Evolutionary conservation across 2,329 filamentous ascomycete species (phyloP).

Genomic region (Talaromyces sp.): DNA sequence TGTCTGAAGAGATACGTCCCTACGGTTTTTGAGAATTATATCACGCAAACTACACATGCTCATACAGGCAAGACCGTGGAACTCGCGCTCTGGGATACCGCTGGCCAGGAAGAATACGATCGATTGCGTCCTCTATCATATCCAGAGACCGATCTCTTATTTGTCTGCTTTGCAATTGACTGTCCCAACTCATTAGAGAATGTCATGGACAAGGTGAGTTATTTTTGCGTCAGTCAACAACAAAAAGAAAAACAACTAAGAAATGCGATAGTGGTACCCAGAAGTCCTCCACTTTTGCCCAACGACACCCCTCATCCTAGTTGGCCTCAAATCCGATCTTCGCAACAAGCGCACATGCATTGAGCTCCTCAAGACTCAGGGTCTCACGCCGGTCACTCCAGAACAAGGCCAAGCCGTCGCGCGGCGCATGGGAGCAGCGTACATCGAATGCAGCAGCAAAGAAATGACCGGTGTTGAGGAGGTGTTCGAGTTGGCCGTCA

Average conservation of each 20-base stretch:
- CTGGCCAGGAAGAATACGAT: constrained; percentile 45
- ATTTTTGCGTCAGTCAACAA: background rate
- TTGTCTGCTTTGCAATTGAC: constrained; percentile 98
- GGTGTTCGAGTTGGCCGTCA: constrained; percentile 87
- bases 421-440: constrained; percentile 86
- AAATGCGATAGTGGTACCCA: constrained; percentile 81
- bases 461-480: constrained; percentile 95
- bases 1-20: constrained; percentile 88
- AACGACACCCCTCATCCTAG: constrained; percentile 89
- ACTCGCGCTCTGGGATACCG: constrained; percentile 96
- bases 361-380: constrained; percentile 97
- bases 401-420: constrained; percentile 86
- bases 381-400: constrained; percentile 85
- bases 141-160: constrained; percentile 94
- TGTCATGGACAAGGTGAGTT: constrained; percentile 95
- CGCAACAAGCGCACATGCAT: constrained; percentile 94
- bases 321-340: constrained; percentile 94
- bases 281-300: constrained; percentile 99
- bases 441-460: constrained; percentile 98
- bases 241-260: background rate
- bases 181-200: constrained; percentile 98
- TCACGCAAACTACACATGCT: constrained; percentile 88
- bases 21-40: constrained; percentile 99
- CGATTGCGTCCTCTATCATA: constrained; percentile 91
- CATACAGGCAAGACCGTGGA: constrained; percentile 90